Conservation (phyloP, 768 basidiomycete genomes). For the Boletus subcaerulescens region DNA sequence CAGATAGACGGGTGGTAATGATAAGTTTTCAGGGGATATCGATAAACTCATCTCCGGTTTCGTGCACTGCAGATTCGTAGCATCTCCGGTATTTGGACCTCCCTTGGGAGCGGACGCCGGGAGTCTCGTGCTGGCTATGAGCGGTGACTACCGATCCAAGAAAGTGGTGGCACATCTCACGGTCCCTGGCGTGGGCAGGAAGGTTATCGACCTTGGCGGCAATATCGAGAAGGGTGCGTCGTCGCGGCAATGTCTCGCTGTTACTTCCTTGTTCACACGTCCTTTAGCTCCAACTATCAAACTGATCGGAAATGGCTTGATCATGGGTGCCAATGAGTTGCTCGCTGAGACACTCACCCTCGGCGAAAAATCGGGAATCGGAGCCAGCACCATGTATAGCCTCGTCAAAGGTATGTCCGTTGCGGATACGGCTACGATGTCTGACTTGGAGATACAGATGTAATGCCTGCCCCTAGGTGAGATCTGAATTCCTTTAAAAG, state of each 20-base stretch:
- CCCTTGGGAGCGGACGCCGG: slow-evolving; percentile 64
- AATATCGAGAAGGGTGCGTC: slow-evolving; percentile 76
- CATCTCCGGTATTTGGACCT: slow-evolving; percentile 75
- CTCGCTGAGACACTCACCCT: slow-evolving; percentile 83
- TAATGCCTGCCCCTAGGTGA: slow-evolving; percentile 65
- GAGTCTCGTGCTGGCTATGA: slow-evolving; percentile 70
- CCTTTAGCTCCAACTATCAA: slow-evolving; percentile 64
- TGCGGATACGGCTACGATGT: background rate
- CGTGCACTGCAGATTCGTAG: slow-evolving; percentile 61
- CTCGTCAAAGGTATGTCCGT: slow-evolving; percentile 52
- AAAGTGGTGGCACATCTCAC: slow-evolving; percentile 75
- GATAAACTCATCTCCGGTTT: slow-evolving; percentile 61
- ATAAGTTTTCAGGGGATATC: slow-evolving; percentile 51
- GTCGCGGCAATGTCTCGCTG: background rate
- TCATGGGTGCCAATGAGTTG: slow-evolving; percentile 74
- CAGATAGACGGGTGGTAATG: background rate
- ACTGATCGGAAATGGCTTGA: slow-evolving; percentile 76
- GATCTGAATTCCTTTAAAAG: slow-evolving; percentile 8
- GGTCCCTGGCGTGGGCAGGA: slow-evolving; percentile 74
- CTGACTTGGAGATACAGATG: slow-evolving; percentile 40
- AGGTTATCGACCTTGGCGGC: slow-evolving; percentile 76
- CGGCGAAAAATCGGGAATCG: slow-evolving; percentile 80
- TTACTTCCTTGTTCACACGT: background rate
- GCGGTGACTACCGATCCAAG: slow-evolving; percentile 80
- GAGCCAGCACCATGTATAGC: slow-evolving; percentile 51